phyloP scores from a whole-genome alignment of 768 basidiomycete genomes.

The Mycena amicta region DNA sequence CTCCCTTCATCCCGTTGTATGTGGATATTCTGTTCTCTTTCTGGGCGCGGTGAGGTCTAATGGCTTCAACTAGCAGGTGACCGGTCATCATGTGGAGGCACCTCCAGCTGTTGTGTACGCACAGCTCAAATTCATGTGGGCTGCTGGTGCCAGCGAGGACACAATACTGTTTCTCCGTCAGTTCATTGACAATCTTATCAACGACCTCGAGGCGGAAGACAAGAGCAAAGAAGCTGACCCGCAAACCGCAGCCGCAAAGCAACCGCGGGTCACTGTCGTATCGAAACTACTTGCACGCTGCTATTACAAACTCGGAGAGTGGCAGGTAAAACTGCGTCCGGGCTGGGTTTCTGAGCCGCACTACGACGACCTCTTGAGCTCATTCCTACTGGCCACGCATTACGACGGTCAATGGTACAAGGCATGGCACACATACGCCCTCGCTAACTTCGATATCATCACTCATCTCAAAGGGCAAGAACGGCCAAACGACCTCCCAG shows the following conservation, averaged over 20 bases:
- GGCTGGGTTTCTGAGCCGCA: conserved; percentile 71
- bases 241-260: conserved; percentile 54
- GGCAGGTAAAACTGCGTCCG: conserved; percentile 84
- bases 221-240: conserved; percentile 45
- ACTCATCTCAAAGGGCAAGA: conserved; percentile 65
- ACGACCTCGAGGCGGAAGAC: conserved; percentile 69
- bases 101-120: conserved; percentile 97
- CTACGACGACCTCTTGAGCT: conserved; percentile 78
- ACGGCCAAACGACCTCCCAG: conserved; percentile 58
- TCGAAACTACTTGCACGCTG: conserved; percentile 92
- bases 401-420: conserved; percentile 98
- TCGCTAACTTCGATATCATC: conserved; percentile 95
- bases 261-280: conserved; percentile 61
- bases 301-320: conserved; percentile 94
- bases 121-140: conserved; percentile 96
- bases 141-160: conserved; percentile 73
- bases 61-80: conserved; percentile 45
- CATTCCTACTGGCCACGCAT: conserved; percentile 85
- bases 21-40: conserved; percentile 42
- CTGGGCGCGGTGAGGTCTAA: conserved; percentile 27
- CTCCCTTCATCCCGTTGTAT: conserved; percentile 79
- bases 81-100: conserved; percentile 60
- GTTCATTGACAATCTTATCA: conserved; percentile 75
- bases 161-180: conserved; percentile 81
- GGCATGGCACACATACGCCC: conserved; percentile 98